A percentile compares a stretch with the other conserved stretches of the same genome.
phyloP scores from a whole-genome alignment of 1,284 basidiomycete genomes.

The Rhizoctonia solani region DNA sequence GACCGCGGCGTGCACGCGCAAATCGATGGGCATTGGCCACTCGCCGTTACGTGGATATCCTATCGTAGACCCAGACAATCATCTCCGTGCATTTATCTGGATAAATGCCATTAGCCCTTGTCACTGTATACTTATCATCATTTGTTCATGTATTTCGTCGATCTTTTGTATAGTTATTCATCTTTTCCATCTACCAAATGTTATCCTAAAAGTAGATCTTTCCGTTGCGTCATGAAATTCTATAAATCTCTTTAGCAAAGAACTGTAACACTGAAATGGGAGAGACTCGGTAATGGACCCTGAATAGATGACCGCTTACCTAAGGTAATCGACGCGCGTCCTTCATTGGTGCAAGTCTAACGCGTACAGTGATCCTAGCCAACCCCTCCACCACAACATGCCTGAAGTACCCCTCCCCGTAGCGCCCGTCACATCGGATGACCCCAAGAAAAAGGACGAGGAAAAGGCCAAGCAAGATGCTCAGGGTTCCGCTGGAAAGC shows the following conservation, averaged over 20 bases:
- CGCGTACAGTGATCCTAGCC: conserved; percentile 20
- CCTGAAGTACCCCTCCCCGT: conserved; percentile 37
- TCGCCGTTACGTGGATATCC: conserved; percentile 23
- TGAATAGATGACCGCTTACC: conserved; percentile 13
- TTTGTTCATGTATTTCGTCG: not conserved
- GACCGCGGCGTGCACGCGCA: conserved; percentile 7
- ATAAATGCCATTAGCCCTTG: not conserved
- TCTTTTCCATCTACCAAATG: conserved; percentile 3
- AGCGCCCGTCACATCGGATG: conserved; percentile 63
- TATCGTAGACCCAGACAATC: conserved; percentile 2
- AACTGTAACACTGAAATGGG: not conserved
- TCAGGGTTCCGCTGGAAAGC: conserved; percentile 53
- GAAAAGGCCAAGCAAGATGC: conserved; percentile 52
- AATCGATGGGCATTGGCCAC: conserved; percentile 21
- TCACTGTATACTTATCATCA: no score
- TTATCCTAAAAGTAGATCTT: not conserved
- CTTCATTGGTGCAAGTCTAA: conserved; percentile 23
- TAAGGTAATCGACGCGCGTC: conserved; percentile 33
- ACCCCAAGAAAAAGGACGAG: conserved; percentile 66
- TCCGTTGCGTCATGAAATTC: not conserved
- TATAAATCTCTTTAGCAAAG: not conserved
- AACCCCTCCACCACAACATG: conserved; percentile 10
- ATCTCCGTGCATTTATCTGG: not conserved
- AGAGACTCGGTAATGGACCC: conserved; percentile 12
- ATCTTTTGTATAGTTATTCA: not conserved